These are phyloP conservation scores for Talaromyces liani DNA, from an alignment of 495 filamentous ascomycete species.

Conservation along the genomic window DNA sequence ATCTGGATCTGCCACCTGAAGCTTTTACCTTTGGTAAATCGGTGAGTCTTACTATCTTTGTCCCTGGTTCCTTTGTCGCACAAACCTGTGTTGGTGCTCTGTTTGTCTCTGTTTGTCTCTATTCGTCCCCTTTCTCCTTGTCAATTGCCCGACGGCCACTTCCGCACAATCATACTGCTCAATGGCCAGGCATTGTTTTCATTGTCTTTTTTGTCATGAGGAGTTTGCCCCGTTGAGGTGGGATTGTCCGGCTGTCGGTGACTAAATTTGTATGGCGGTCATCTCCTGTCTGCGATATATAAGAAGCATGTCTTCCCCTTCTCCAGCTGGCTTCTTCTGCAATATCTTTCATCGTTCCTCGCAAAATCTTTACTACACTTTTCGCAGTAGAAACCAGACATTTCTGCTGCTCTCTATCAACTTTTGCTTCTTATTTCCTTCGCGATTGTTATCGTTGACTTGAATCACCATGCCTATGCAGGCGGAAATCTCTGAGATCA, in stretches of 20 bases:
- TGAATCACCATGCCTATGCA: not conserved
- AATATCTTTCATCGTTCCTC: not conserved
- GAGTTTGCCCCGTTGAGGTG: not conserved
- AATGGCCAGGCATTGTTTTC: not conserved
- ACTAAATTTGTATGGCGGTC: not conserved
- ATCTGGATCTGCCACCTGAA: constrained; percentile 21
- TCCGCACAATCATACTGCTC: not conserved
- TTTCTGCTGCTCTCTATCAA: not conserved
- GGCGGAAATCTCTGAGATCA: constrained; percentile 1
- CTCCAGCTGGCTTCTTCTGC: not conserved
- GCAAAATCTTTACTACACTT: not conserved
- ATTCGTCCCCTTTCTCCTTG: constrained; percentile 6
- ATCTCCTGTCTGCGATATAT: not conserved
- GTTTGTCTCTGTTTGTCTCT: constrained; percentile 1
- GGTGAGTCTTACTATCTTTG: constrained; percentile 15
- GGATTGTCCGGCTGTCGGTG: constrained; percentile 1
- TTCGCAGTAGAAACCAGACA: not conserved
- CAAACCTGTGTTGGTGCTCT: not conserved
- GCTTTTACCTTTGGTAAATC: constrained; percentile 18
- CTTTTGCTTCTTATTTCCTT: not conserved
- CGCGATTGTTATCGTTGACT: not conserved
- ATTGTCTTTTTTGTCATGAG: not conserved
- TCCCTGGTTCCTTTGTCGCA: not conserved
- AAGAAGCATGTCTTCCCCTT: not conserved
- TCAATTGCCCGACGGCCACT: not conserved